Conservation (phyloP, 2,329 filamentous ascomycete species). For the Fusarium protoensiforme region DNA sequence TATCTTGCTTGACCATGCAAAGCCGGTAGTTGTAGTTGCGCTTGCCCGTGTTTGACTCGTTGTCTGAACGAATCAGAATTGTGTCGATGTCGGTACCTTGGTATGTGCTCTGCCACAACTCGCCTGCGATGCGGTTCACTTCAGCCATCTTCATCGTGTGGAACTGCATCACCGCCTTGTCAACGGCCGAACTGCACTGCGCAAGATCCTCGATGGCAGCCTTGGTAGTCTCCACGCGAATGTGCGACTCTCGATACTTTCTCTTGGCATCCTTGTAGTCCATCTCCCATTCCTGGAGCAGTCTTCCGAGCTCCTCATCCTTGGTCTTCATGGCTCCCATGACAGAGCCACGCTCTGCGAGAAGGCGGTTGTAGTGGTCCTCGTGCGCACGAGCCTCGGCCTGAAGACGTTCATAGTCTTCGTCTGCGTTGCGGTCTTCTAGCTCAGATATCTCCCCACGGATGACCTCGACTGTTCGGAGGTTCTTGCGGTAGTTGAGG, state of each 20-base stretch:
- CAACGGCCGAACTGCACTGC: constrained; percentile 84
- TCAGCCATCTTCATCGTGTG: constrained; percentile 98
- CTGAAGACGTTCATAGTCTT: constrained; percentile 81
- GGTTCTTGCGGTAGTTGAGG: constrained; percentile 82
- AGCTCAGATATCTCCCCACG: constrained; percentile 78
- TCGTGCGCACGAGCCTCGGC: constrained; percentile 76
- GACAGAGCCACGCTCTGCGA: constrained; percentile 78
- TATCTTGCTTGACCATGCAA: constrained; percentile 96
- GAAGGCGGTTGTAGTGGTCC: constrained; percentile 73
- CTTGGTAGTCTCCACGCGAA: constrained; percentile 91
- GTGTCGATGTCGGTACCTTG: constrained; percentile 97
- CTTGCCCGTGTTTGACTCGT: constrained; percentile 77
- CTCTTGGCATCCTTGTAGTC: constrained; percentile 86
- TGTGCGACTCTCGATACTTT: constrained; percentile 87
- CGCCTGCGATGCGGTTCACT: constrained; percentile 92
- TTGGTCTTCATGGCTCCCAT: constrained; percentile 85
- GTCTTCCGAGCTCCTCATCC: constrained; percentile 79
- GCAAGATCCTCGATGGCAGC: constrained; percentile 91
- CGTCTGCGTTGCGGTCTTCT: constrained; percentile 81
- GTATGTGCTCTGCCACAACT: constrained; percentile 98
- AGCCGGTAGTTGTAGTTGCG: constrained; percentile 97
- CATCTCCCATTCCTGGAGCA: constrained; percentile 83
- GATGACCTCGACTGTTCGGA: constrained; percentile 74
- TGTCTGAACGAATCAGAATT: constrained; percentile 93
- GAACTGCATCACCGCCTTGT: constrained; percentile 97